Conservation (phyloP, 164 flowering plant genomes). For the Magnolia officinalis region DNA sequence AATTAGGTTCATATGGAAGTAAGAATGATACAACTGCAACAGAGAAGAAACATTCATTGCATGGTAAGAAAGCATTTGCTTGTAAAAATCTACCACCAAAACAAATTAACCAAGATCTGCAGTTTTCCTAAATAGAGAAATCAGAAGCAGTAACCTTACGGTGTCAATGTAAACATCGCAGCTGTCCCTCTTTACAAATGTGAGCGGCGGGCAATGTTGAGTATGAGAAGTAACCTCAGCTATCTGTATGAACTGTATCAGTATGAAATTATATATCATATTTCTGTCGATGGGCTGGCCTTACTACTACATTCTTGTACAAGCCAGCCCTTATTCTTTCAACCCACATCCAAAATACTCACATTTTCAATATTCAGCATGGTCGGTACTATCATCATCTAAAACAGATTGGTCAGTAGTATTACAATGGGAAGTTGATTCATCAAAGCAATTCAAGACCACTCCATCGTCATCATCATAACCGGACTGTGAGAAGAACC, state of each 20-base stretch:
- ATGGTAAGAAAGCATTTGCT: too few relatives aligned
- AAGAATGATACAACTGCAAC: too few relatives aligned
- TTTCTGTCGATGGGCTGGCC: background rate
- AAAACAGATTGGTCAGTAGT: background rate
- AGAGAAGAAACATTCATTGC: too few relatives aligned
- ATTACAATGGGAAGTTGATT: background rate
- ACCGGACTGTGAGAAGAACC: constrained; percentile 36
- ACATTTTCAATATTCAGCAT: background rate
- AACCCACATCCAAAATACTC: background rate
- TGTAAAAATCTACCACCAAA: too few relatives aligned
- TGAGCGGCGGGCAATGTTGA: background rate
- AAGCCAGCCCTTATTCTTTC: background rate
- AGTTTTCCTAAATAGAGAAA: background rate
- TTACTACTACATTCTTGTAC: background rate
- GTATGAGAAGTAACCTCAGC: background rate
- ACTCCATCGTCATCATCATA: constrained; percentile 6
- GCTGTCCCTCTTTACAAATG: background rate
- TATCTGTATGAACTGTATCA: background rate
- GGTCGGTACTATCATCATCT: background rate
- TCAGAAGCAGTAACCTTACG: background rate
- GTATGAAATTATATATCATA: background rate
- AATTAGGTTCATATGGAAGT: too few relatives aligned
- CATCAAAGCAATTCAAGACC: constrained; percentile 1
- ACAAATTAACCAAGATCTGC: too few relatives aligned
- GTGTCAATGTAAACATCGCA: background rate